Evolutionary conservation across 441 rosid species (phyloP), one percentile per base, ranked within the genome.

Genomic region (Gossypium davidsonii): DNA sequence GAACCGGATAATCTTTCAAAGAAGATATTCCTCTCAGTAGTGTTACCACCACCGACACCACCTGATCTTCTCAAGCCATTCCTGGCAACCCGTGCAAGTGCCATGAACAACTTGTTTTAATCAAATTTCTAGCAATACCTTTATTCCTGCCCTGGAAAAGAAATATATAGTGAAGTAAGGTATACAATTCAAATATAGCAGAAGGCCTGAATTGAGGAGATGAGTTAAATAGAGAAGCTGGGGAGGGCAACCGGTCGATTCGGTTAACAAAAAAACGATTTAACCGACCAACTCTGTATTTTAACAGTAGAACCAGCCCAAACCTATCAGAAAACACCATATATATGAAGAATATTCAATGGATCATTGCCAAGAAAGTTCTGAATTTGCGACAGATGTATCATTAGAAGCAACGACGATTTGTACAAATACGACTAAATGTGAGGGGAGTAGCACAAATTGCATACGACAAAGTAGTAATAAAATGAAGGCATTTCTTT

Each of bases 51-150:
- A 37, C 64, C 61, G 28, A 73, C 37, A 44, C 75, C 82, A 71
- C 78, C 80, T 25, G 89, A 70, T 79, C 93, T 90, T 78, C 89
- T 79, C 71, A 87, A 76, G 70, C 81, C 83, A 63, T 77, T 78
- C 65, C 85, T 73, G 8, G 82, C 82, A 74, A 87, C 62, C 68
- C 91, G 81, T 26, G 90, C 85, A 60, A 90, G 81, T 72, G 90
- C 90, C 95, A 90, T 87, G 20, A 76, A 46, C 71, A 62, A 70
- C 75, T 62, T 21, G 67, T 58, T 61, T 76, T 65, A 14, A 49
- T 48, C 34, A 75, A 71, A 20, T 3, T 34, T 39, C 66, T 55
- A 59, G 66, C 57, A 59, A 53, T 46, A 31, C 64, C 17, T 26
- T 26, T 56, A 58, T 76, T 65, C 42, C 81, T 78, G 82, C 84